Conservation (phyloP, 805 yeast genomes). For the Monosporozyma solicola region DNA sequence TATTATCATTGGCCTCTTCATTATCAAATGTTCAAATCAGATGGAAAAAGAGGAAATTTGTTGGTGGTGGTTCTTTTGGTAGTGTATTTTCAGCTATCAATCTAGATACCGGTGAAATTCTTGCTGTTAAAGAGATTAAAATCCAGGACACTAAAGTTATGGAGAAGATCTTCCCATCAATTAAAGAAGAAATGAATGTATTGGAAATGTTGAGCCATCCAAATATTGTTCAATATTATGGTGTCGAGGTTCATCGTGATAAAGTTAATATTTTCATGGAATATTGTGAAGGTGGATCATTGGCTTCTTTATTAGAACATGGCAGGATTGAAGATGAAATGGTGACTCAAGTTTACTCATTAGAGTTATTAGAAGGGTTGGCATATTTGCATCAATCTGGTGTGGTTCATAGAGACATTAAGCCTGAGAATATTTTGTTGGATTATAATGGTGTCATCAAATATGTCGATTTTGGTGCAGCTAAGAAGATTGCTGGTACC, state of each 20-base stretch:
- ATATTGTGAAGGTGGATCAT: conserved; percentile 91
- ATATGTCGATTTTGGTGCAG: conserved; percentile 97
- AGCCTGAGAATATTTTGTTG: conserved; percentile 85
- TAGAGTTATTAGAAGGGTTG: conserved; percentile 90
- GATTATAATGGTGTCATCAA: conserved; percentile 91
- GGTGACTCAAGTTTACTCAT: conserved; percentile 79
- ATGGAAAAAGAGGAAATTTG: conserved; percentile 92
- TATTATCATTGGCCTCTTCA: conserved; percentile 79
- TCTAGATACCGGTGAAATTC: conserved; percentile 87
- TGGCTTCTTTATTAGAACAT: conserved; percentile 75
- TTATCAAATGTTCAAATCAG: conserved; percentile 84
- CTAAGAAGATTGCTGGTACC: conserved; percentile 69
- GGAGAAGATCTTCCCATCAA: conserved; percentile 73
- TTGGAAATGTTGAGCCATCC: conserved; percentile 93
- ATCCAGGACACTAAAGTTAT: conserved; percentile 83
- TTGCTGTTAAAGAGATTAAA: conserved; percentile 94
- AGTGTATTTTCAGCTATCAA: conserved; percentile 87
- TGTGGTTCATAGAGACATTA: conserved; percentile 92
- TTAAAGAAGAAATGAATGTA: conserved; percentile 94
- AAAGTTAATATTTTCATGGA: conserved; percentile 95
- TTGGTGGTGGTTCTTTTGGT: conserved; percentile 96
- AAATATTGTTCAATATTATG: conserved; percentile 90
- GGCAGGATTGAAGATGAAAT: conserved; percentile 94
- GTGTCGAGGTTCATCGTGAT: conserved; percentile 95
- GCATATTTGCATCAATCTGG: conserved; percentile 92